Evolutionary conservation across 495 filamentous ascomycete species (phyloP).

Genomic region (Pyrenula aspistea): DNA sequence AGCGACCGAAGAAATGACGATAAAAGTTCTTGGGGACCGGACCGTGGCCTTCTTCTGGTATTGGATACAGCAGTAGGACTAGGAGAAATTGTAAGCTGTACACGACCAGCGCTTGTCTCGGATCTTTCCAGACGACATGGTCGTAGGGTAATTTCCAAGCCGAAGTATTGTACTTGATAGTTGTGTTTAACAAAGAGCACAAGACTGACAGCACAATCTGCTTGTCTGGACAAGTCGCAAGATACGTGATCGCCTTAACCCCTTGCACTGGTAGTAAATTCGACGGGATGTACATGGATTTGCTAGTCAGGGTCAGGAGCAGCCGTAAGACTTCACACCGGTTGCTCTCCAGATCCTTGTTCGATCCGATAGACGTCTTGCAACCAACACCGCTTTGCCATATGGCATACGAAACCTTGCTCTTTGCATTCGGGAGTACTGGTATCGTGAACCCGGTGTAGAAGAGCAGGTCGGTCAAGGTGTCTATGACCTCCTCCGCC

Average conservation of each 20-base stretch:
- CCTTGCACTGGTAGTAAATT: constrained; percentile 76
- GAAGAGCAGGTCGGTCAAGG: constrained; percentile 81
- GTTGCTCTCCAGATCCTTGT: constrained; percentile 83
- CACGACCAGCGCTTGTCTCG: constrained; percentile 83
- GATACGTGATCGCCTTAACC: constrained; percentile 77
- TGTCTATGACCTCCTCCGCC: constrained; percentile 89
- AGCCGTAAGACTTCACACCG: constrained; percentile 81
- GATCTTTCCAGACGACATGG: constrained; percentile 83
- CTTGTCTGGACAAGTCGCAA: constrained; percentile 78
- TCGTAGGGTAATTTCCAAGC: constrained; percentile 93
- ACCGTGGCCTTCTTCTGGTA: constrained; percentile 61
- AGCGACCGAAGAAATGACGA: constrained; percentile 78
- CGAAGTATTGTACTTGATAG: constrained; percentile 92
- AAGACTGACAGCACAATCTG: constrained; percentile 79
- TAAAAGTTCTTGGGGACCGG: constrained; percentile 73
- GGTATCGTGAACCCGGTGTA: constrained; percentile 83
- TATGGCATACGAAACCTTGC: constrained; percentile 84
- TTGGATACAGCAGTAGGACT: constrained; percentile 76
- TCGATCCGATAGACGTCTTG: constrained; percentile 77
- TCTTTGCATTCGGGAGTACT: constrained; percentile 46
- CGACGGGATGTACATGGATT: constrained; percentile 86
- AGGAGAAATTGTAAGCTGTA: constrained; percentile 89
- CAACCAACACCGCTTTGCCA: constrained; percentile 98
- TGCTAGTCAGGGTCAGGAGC: constrained; percentile 73
- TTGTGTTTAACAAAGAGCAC: constrained; percentile 93